phyloP scores from a whole-genome alignment of 2,329 filamentous ascomycete genomes.

The Aspergillus felis region DNA sequence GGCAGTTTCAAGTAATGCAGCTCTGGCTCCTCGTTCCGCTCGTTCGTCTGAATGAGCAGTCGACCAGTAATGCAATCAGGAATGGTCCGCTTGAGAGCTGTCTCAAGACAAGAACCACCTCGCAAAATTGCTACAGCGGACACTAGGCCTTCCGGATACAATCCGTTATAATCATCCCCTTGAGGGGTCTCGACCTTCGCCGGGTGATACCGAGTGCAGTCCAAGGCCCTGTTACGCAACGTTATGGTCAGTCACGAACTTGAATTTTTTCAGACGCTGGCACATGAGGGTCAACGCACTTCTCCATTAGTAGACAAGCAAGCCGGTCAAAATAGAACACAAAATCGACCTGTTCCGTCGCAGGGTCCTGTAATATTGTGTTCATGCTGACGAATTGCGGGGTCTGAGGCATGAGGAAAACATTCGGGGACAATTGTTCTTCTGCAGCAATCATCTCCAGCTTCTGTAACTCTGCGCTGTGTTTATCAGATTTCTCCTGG shows the following conservation, averaged over 20 bases:
- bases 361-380: constrained; percentile 79
- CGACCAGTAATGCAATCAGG: constrained; percentile 89
- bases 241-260: constrained; percentile 1
- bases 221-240: constrained; percentile 59
- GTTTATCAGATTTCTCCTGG: constrained; percentile 76
- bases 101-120: constrained; percentile 83
- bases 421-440: constrained; percentile 68
- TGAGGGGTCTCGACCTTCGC: constrained; percentile 66
- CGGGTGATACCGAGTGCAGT: constrained; percentile 68
- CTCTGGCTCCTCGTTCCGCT: constrained; percentile 82
- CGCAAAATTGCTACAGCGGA: constrained; percentile 86
- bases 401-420: constrained; percentile 70
- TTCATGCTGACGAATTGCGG: constrained; percentile 83
- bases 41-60: constrained; percentile 84
- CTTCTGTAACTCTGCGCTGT: constrained; percentile 72
- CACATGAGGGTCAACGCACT: constrained; percentile 26
- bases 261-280: neutral
- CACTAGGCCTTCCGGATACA: constrained; percentile 67
- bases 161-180: constrained; percentile 65
- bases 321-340: constrained; percentile 96
- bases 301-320: constrained; percentile 77
- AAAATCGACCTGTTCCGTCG: constrained; percentile 80
- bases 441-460: constrained; percentile 70
- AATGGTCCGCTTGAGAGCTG: constrained; percentile 81
- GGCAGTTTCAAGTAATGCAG: constrained; percentile 84